Conservation (phyloP, 2,329 filamentous ascomycete genomes). For the Fusarium tanahbumbuense region DNA sequence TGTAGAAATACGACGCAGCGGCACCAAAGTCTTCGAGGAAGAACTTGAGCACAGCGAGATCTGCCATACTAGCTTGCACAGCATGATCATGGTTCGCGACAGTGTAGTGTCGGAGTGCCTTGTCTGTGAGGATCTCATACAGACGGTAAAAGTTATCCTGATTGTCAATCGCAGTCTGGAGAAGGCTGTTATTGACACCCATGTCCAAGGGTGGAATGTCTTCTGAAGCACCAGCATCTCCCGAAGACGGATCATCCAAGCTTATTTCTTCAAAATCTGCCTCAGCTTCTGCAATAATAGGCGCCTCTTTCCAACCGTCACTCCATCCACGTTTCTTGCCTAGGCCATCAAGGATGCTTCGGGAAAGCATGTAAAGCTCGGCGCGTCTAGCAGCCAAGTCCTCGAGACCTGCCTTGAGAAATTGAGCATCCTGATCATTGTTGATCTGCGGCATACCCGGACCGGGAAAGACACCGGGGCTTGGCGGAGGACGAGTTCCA, state of each 20-base stretch:
- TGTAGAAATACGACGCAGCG: conserved; percentile 82
- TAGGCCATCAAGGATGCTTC: conserved; percentile 80
- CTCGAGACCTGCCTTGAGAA: conserved; percentile 75
- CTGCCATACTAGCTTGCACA: conserved; percentile 80
- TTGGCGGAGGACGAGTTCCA: conserved; percentile 54
- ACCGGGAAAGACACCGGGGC: conserved; percentile 66
- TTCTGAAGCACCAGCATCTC: conserved; percentile 23
- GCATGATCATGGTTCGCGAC: conserved; percentile 83
- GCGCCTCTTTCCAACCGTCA: conserved; percentile 77
- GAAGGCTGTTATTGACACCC: conserved; percentile 59
- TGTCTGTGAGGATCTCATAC: conserved; percentile 84
- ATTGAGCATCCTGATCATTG: conserved; percentile 58
- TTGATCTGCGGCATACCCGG: conserved; percentile 57
- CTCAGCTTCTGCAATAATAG: conserved; percentile 59
- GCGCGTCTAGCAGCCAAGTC: conserved; percentile 85
- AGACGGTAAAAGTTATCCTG: conserved; percentile 73
- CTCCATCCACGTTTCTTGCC: conserved; percentile 80
- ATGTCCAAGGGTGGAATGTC: conserved; percentile 45
- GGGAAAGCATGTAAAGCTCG: conserved; percentile 82
- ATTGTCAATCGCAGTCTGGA: conserved; percentile 71
- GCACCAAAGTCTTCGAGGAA: conserved; percentile 77
- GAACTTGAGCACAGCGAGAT: conserved; percentile 87
- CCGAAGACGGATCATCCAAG: conserved; percentile 58
- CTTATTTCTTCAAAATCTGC: conserved; percentile 68
- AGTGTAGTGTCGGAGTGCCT: conserved; percentile 83